Evolutionary conservation across 495 filamentous ascomycete genomes (phyloP).

Genomic region (Neurospora sp.): DNA sequence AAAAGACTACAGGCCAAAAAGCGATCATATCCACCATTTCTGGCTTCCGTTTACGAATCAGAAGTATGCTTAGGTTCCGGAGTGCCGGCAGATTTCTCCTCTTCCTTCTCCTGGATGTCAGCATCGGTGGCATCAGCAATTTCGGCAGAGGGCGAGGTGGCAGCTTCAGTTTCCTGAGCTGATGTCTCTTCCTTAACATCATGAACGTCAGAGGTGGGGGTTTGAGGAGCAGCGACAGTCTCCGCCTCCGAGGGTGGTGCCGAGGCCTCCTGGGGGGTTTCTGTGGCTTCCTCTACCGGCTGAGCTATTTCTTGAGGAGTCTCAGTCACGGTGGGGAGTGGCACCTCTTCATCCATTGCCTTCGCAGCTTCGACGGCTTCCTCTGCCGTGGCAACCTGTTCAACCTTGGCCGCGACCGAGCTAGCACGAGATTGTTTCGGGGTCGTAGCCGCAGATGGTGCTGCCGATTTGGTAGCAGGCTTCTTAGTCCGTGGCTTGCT

Average conservation of each 20-base stretch:
- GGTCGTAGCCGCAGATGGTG: background rate
- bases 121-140: background rate
- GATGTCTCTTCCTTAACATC: background rate
- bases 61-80: slow-evolving; percentile 1
- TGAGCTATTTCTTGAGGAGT: slow-evolving; percentile 11
- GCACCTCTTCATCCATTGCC: background rate
- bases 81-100: background rate
- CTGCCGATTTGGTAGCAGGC: slow-evolving; percentile 9
- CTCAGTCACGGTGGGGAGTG: background rate
- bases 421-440: slow-evolving; percentile 7
- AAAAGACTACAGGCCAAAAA: background rate
- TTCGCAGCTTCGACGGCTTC: slow-evolving; percentile 7
- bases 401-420: slow-evolving; percentile 5
- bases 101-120: background rate
- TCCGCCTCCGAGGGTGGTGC: background rate
- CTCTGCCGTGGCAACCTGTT: slow-evolving; percentile 17
- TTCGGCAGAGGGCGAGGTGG: background rate
- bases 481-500: slow-evolving; percentile 20
- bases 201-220: background rate
- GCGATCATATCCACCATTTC: background rate
- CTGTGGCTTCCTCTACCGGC: slow-evolving; percentile 18
- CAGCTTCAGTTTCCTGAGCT: background rate
- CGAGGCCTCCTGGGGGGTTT: slow-evolving; percentile 10
- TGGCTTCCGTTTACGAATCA: background rate
- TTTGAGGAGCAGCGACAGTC: background rate